These are phyloP conservation scores for Histomonas meleagridis DNA, from an alignment of 208 protist species.

Conservation along the genomic window DNA sequence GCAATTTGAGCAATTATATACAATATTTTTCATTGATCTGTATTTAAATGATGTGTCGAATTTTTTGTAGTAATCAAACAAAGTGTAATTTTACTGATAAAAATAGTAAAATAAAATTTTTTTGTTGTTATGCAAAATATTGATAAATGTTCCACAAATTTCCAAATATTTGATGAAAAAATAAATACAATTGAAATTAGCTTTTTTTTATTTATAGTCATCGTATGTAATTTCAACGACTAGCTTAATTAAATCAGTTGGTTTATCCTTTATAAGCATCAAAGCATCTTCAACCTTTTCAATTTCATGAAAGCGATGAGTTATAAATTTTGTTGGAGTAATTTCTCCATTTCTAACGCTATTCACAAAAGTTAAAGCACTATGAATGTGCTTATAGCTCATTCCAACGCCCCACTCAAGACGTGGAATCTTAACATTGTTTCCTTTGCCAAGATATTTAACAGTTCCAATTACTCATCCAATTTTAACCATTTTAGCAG, in stretches of 20 bases:
- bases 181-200: no score
- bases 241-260: conserved; percentile 24
- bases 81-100: no score
- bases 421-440: background rate
- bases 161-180: no score
- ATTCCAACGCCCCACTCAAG: conserved; percentile 29
- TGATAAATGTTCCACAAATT: no score
- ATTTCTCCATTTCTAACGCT: background rate
- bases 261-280: conserved; percentile 13
- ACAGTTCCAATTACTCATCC: background rate
- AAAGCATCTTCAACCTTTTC: background rate
- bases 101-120: no score
- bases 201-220: no score
- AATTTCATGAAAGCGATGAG: background rate
- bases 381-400: background rate
- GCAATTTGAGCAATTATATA: no score
- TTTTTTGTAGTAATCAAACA: no score
- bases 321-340: conserved; percentile 3
- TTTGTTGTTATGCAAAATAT: no score
- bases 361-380: background rate
- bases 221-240: conserved; percentile 10
- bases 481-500: background rate
- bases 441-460: conserved; percentile 9
- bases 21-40: no score
- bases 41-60: no score